These are phyloP conservation scores for Pythium phragmiticola DNA, from an alignment of 352 stramenopile genomes.

Conservation along the genomic window DNA sequence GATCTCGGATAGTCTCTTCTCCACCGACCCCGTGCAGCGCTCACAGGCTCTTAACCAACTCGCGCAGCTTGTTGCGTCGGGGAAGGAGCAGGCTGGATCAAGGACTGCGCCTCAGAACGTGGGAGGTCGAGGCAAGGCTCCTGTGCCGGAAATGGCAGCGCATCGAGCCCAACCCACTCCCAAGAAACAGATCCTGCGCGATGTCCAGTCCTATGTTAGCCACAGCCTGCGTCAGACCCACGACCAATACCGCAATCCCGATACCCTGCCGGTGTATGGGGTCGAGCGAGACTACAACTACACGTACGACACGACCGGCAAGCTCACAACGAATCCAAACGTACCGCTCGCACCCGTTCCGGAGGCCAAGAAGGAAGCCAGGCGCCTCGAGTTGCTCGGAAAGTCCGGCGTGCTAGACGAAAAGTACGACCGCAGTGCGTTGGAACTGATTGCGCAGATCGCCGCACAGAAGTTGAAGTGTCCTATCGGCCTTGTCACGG, in stretches of 20 bases:
- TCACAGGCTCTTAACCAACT: slow-evolving; percentile 48
- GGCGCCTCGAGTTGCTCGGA: slow-evolving; percentile 47
- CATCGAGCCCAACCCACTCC: too few species aligned
- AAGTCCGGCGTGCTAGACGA: slow-evolving; percentile 40
- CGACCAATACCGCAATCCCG: slow-evolving; percentile 22
- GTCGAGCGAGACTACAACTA: slow-evolving; percentile 47
- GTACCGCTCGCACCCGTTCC: slow-evolving; percentile 49
- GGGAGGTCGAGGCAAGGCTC: neutral
- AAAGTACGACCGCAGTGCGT: slow-evolving; percentile 42
- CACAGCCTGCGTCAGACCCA: slow-evolving; percentile 36
- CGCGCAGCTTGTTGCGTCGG: slow-evolving; percentile 36
- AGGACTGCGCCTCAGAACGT: slow-evolving; percentile 17
- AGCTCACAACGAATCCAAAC: slow-evolving; percentile 34
- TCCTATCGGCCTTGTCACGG: slow-evolving; percentile 63
- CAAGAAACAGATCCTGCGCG: slow-evolving; percentile 31
- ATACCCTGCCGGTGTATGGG: slow-evolving; percentile 32
- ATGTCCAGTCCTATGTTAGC: slow-evolving; percentile 43
- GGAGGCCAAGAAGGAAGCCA: slow-evolving; percentile 35
- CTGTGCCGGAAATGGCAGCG: too few species aligned
- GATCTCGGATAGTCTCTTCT: slow-evolving; percentile 40
- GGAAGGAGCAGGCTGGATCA: slow-evolving; percentile 36
- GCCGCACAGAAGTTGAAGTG: slow-evolving; percentile 56
- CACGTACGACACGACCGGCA: slow-evolving; percentile 30
- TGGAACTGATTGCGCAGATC: slow-evolving; percentile 57
- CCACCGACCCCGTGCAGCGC: slow-evolving; percentile 34